Conservation (phyloP, 805 yeast species). For the Teunomyces kruisii region DNA sequence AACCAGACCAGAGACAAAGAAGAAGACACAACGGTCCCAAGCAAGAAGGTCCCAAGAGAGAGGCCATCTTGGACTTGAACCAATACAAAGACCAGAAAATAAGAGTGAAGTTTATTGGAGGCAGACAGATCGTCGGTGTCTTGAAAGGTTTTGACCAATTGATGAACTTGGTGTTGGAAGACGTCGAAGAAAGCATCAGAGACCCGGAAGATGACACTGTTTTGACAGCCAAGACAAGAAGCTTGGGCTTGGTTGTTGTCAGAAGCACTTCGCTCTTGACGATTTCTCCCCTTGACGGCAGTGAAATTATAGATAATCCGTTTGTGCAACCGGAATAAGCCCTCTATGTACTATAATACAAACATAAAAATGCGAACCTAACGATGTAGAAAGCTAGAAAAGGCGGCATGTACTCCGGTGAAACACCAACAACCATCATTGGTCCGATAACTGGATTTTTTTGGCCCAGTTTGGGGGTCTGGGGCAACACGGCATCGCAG, state of each 20-base stretch:
- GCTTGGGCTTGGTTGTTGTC: conserved; percentile 75
- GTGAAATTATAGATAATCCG: conserved; percentile 70
- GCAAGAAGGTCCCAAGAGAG: conserved; percentile 80
- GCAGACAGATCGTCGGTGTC: conserved; percentile 77
- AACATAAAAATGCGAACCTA: background rate
- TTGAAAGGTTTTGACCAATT: conserved; percentile 83
- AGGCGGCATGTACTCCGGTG: background rate
- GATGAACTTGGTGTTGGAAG: conserved; percentile 75
- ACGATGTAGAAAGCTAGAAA: background rate
- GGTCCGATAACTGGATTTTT: too few relatives aligned
- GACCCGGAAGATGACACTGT: conserved; percentile 64
- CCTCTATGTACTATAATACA: conserved; percentile 5
- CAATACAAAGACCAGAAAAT: conserved; percentile 72
- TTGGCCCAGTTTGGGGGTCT: too few relatives aligned
- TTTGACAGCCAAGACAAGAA: conserved; percentile 58
- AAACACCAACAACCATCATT: background rate
- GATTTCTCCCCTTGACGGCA: conserved; percentile 72
- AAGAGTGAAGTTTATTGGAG: conserved; percentile 80
- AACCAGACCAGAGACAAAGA: conserved; percentile 11
- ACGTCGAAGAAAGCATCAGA: conserved; percentile 64
- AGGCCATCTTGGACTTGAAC: conserved; percentile 79
- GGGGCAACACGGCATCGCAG: too few relatives aligned
- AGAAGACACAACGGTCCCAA: conserved; percentile 23
- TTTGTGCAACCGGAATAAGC: conserved; percentile 31
- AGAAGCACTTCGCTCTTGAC: conserved; percentile 81